phyloP scores from a whole-genome alignment of 805 yeast genomes.

The Torulaspora delbrueckii region DNA sequence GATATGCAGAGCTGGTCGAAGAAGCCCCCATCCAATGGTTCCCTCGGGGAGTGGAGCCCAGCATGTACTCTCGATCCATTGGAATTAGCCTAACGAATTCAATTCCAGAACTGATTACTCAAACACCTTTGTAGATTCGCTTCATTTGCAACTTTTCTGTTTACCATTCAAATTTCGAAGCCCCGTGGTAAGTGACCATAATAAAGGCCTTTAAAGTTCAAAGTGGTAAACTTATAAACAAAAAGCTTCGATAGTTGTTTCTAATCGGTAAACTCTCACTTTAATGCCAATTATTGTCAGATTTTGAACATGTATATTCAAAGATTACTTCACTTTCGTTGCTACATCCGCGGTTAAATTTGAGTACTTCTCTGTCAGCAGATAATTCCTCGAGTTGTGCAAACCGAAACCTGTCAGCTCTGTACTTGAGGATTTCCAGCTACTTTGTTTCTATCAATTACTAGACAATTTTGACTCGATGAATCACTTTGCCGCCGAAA shows the following conservation, averaged over 20 bases:
- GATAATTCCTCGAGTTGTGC: no score
- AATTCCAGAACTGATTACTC: not conserved
- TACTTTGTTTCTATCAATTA: no score
- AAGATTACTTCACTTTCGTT: no score
- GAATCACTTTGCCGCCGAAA: no score
- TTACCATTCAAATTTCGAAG: constrained; percentile 3
- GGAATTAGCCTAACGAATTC: not conserved
- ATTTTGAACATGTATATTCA: not conserved
- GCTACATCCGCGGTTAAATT: no score
- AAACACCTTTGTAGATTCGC: not conserved
- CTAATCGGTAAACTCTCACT: not conserved
- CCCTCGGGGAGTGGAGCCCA: constrained; percentile 27
- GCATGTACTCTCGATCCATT: constrained; percentile 14
- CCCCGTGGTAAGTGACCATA: not conserved
- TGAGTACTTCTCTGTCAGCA: no score
- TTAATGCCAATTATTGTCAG: not conserved
- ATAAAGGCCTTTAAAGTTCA: not conserved
- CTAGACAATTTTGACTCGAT: no score
- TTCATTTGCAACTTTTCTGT: constrained; percentile 3
- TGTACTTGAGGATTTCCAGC: no score
- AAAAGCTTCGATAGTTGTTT: not conserved
- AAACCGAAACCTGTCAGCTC: no score
- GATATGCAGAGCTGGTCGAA: constrained; percentile 13
- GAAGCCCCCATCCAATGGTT: constrained; percentile 30
- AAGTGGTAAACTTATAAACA: not conserved